Base-by-base conservation (phyloP, 192 early-diverging fungal genomes). In the Podila epigama region DNA sequence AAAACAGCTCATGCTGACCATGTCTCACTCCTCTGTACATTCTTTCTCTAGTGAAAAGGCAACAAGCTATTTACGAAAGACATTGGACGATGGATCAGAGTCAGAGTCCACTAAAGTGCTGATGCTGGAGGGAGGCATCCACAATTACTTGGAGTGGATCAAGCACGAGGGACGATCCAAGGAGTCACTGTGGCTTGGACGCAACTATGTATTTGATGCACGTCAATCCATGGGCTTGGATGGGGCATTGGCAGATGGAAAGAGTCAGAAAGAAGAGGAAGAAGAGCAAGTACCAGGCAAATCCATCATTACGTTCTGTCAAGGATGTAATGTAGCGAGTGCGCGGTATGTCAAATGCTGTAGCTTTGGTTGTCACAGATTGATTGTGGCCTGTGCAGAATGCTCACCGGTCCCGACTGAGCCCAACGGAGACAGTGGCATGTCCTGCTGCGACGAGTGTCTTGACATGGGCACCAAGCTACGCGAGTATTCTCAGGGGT, bases 181-280 rank as follows among this genome's bases (percentile, higher is more conserved):
- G 10, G 65, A 87, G 11, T 66, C 79, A 29, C 63, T 92, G 22
- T 92, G 90, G 83, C 77, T 81, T 22, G 91, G 91, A 12, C 75
- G 75, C 34, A 92, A 91, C 61, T 92, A 92, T 68, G 86, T 92
- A 2, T 92, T 92, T 82, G 91, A 92, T 66, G 89, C 89, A 36
- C 70, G 90, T 13, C 88, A 91, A 58, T 78, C 82, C n/a, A 25
- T 88, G 25, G 79, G 75, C 12, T 37, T 81, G 3, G 51, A 66
- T 10, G 51, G 56, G 18, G 8, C 44, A 22, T 36, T 53, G 28
- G 32, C 58, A 27, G n/a, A 10, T 18, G 3, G 18, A 4, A 12
- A 9, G 5, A n/a, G n/a, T 15, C 31, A 31, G 35, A 40, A 15
- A 34, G 35, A 9, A n/a, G n/a, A n/a, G n/a, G n/a, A n/a, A n/a